A percentile compares a stretch with the other conserved stretches of the same genome.
Conservation (phyloP, 2,329 filamentous ascomycete species). For the Thelonectria olida region DNA sequence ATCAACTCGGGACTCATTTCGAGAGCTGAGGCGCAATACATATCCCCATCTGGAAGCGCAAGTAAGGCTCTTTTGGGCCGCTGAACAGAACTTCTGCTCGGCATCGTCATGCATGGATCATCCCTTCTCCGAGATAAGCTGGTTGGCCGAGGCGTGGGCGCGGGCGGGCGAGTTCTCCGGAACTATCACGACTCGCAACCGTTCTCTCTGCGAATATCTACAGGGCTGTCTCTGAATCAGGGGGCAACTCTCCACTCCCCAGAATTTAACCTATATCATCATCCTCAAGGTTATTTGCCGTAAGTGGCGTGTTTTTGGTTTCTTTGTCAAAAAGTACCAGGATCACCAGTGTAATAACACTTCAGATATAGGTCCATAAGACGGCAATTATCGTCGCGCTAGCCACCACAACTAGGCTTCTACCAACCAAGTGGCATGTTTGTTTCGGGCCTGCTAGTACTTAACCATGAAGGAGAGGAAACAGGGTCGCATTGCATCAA, state of each 20-base stretch:
- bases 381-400: constrained; percentile 38
- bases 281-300: constrained; percentile 13
- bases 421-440: constrained; percentile 39
- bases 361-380: constrained; percentile 40
- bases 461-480: constrained; percentile 29
- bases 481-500: constrained; percentile 38
- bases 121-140: constrained; percentile 2
- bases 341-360: constrained; percentile 32
- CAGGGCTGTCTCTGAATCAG: constrained; percentile 10
- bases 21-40: constrained; percentile 22
- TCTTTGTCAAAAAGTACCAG: constrained; percentile 21
- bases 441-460: constrained; percentile 28
- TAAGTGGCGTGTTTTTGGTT: constrained; percentile 22
- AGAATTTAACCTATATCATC: constrained; percentile 24
- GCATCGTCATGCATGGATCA: constrained; percentile 19
- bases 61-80: constrained; percentile 24
- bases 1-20: constrained; percentile 45
- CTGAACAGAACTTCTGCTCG: constrained; percentile 26
- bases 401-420: constrained; percentile 25
- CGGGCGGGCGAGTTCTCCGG: constrained; percentile 6
- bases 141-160: background rate
- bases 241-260: constrained; percentile 18
- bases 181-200: constrained; percentile 5
- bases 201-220: background rate
- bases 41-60: constrained; percentile 21